Percentiles rank a stretch among this genome's conserved stretches.
Conservation (phyloP, 768 basidiomycete genomes). For the Suillus subluteus region DNA sequence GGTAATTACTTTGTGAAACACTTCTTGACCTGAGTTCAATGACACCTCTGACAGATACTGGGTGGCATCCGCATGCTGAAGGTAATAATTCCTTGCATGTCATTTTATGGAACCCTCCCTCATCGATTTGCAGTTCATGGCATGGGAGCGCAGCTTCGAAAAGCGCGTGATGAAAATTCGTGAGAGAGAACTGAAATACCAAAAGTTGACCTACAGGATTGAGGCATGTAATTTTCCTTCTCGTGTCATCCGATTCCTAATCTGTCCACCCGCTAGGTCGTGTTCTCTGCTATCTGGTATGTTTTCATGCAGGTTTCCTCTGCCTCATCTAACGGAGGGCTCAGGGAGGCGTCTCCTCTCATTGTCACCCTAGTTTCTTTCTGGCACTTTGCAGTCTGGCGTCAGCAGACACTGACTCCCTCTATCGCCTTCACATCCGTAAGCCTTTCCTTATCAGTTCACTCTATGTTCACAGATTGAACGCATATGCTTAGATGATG, state of each 20-base stretch:
- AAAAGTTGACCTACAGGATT: slow-evolving; percentile 84
- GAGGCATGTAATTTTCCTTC: slow-evolving; percentile 52
- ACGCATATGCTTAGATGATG: slow-evolving; percentile 37
- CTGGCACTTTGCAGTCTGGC: slow-evolving; percentile 75
- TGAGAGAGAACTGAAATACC: slow-evolving; percentile 81
- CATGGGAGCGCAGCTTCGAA: slow-evolving; percentile 92
- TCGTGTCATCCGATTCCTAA: slow-evolving; percentile 4
- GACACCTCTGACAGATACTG: slow-evolving; percentile 51
- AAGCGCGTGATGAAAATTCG: slow-evolving; percentile 70
- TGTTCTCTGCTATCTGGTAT: slow-evolving; percentile 4
- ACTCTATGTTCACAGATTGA: neutral
- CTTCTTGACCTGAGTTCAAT: neutral
- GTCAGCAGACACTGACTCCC: slow-evolving; percentile 72
- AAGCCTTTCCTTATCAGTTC: slow-evolving; percentile 23
- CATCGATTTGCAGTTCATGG: slow-evolving; percentile 72
- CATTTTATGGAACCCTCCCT: neutral
- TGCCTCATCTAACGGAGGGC: neutral
- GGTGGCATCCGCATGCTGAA: slow-evolving; percentile 93
- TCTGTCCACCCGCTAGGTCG: slow-evolving; percentile 26
- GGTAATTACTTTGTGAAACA: slow-evolving; percentile 29
- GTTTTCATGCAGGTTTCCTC: neutral
- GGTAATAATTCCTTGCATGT: slow-evolving; percentile 24
- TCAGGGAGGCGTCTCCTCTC: slow-evolving; percentile 53
- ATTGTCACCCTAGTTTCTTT: slow-evolving; percentile 64
- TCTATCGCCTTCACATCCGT: slow-evolving; percentile 83